phyloP scores from a whole-genome alignment of 352 stramenopile genomes.

The Globisporangium barbulae region DNA sequence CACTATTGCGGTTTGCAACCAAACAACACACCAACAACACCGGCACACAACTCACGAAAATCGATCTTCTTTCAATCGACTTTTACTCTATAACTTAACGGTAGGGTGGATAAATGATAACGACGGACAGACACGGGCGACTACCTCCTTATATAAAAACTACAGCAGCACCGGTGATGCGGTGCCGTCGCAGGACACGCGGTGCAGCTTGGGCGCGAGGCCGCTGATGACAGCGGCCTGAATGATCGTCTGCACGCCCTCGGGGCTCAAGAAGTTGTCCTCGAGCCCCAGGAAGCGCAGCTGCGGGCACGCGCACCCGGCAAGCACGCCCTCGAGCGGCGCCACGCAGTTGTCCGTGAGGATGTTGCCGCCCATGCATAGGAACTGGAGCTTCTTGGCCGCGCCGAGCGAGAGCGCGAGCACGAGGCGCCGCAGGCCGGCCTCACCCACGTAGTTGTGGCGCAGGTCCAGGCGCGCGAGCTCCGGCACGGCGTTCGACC shows the following conservation, averaged over 20 bases:
- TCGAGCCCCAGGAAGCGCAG: slow-evolving; percentile 75
- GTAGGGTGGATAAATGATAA: neutral
- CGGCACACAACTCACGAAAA: neutral
- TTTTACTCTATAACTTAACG: neutral
- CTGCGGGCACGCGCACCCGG: slow-evolving; percentile 31
- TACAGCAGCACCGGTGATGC: neutral
- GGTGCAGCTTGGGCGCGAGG: slow-evolving; percentile 46
- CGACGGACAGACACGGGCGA: neutral
- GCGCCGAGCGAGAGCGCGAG: slow-evolving; percentile 22
- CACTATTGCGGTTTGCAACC: neutral
- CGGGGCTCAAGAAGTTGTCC: slow-evolving; percentile 73
- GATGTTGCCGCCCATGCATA: slow-evolving; percentile 80
- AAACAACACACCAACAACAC: neutral
- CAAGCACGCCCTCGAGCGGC: slow-evolving; percentile 41
- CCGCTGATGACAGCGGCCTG: slow-evolving; percentile 40
- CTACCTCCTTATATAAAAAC: slow-evolving; percentile 1
- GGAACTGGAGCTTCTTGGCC: slow-evolving; percentile 44
- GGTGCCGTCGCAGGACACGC: slow-evolving; percentile 39
- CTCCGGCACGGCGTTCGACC: slow-evolving; percentile 24
- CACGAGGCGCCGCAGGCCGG: slow-evolving; percentile 44
- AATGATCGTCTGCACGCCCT: slow-evolving; percentile 63
- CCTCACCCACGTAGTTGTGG: slow-evolving; percentile 71
- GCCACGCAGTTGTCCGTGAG: slow-evolving; percentile 75
- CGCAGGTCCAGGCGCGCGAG: slow-evolving; percentile 61
- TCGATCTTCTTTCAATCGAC: neutral